These are phyloP conservation scores for Phaeosphaeriaceae sp. DNA, from an alignment of 2,329 filamentous ascomycete genomes.

Conservation along the genomic window DNA sequence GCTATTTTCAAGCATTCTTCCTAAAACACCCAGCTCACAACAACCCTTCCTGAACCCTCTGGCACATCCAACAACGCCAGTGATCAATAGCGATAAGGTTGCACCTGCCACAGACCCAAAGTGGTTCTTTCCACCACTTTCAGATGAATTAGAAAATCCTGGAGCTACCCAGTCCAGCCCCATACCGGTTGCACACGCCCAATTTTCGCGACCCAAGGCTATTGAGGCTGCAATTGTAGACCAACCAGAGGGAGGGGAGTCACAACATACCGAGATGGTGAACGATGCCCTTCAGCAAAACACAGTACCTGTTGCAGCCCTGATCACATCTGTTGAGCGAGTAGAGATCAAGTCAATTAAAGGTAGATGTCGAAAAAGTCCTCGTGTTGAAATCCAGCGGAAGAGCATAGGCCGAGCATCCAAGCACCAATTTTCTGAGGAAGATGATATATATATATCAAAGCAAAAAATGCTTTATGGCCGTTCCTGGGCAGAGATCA, in stretches of 20 bases:
- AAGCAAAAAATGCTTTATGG: constrained; percentile 34
- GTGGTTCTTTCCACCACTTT: constrained; percentile 36
- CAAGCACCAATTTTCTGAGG: constrained; percentile 36
- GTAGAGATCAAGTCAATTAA: constrained; percentile 1
- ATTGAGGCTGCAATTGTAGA: neutral
- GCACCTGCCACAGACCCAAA: constrained; percentile 35
- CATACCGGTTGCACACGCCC: neutral
- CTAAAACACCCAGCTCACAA: constrained; percentile 12
- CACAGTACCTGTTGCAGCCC: neutral
- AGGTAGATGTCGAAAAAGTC: constrained; percentile 14
- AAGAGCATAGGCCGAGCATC: neutral
- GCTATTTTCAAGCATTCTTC: constrained; percentile 23
- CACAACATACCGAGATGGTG: neutral
- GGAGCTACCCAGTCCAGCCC: constrained; percentile 17
- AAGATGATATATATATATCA: constrained; percentile 47
- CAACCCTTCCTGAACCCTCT: constrained; percentile 5
- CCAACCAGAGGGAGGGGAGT: neutral
- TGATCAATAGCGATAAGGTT: constrained; percentile 13
- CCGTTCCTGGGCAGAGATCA: constrained; percentile 32
- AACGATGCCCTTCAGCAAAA: constrained; percentile 1
- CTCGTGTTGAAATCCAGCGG: constrained; percentile 18
- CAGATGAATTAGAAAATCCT: constrained; percentile 3
- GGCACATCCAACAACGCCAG: constrained; percentile 8
- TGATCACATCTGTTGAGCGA: neutral
- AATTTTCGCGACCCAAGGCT: neutral